Base-by-base conservation (phyloP, 1,284 basidiomycete species). In the Bjerkandera adusta region DNA sequence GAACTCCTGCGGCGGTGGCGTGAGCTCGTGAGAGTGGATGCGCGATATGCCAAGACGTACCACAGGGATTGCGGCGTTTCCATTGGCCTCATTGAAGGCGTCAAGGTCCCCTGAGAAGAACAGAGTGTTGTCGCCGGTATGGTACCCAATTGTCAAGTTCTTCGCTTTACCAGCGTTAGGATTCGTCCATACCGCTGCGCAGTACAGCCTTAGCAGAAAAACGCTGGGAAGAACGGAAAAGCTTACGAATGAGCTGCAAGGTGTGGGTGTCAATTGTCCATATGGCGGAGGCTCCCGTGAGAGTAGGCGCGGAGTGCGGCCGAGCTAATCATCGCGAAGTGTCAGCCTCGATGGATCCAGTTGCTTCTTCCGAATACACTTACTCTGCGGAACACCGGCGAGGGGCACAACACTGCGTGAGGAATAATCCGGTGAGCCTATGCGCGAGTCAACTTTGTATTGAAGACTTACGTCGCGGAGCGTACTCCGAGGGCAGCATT, bases 111-210 rank as follows among this genome's bases (percentile, higher is more conserved):
- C 54, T 1, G 53, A 53, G 32, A 61, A 42, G 35, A 56, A 22
- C 5, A 61, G 48, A 29, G 45, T 21, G 46, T 49, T 51, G 15
- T 50, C 32, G 15, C 29, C 24, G 12, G 27, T 13, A 34, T 51
- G 43, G 43, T 50, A 47, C 16, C 46, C 57, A 21, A 57, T 47
- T 12, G 39, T 40, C 36, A 55, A n/a, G n/a, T n/a, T 53, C 15
- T 15, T 22, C 6, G 45, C 37, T 25, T 48, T 49, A 37, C 54
- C 48, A 38, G 54, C 53, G 49, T 61, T 55, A 2, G 55, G 49
- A 50, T 59, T 57, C 15, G 53, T 54, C 59, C 59, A 61, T 36
- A 50, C 37, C 20, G 57, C 58, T 60, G 37, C 15, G 26, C 8
- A 26, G 11, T 15, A 8, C 24, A 13, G 18, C 13, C 34, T 30